Evolutionary conservation across 148 eudicot species (phyloP).

Genomic region (Amaranthus hypochondriacus): DNA sequence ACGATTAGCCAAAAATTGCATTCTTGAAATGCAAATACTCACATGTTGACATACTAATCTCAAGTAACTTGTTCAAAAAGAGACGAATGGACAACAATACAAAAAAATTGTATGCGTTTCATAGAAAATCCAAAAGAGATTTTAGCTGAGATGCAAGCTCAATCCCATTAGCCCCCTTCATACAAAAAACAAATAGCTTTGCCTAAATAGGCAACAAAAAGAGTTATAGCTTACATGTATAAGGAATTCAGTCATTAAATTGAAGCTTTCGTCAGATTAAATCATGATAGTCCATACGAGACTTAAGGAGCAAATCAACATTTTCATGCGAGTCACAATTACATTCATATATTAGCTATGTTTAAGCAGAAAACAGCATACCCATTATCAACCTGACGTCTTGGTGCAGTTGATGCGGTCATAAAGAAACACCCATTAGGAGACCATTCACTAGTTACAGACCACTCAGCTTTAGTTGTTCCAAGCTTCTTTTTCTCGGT

Average conservation of each 20-base stretch:
- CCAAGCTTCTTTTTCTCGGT: constrained; percentile 77
- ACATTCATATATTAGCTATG: too few species aligned
- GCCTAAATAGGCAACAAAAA: too few species aligned
- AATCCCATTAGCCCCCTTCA: too few species aligned
- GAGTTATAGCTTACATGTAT: neutral
- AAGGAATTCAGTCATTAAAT: neutral
- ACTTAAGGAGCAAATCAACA: neutral
- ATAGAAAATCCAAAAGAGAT: too few species aligned
- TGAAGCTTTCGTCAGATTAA: neutral
- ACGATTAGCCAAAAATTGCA: neutral
- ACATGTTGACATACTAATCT: neutral
- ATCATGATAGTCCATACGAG: neutral
- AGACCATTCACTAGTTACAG: constrained; percentile 94
- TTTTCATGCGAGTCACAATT: neutral
- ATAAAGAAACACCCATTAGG: constrained; percentile 87
- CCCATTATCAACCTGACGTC: constrained; percentile 97
- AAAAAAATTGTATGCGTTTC: too few species aligned
- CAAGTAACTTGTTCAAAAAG: neutral
- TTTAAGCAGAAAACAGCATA: constrained; percentile 28
- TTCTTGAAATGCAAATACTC: too few species aligned
- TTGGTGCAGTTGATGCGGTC: constrained; percentile 97
- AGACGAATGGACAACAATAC: neutral
- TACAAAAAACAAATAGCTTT: too few species aligned
- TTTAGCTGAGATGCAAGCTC: too few species aligned
- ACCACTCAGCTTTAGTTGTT: constrained; percentile 86